phyloP scores from a whole-genome alignment of 2,329 filamentous ascomycete species.

The Aquanectria penicillioides region DNA sequence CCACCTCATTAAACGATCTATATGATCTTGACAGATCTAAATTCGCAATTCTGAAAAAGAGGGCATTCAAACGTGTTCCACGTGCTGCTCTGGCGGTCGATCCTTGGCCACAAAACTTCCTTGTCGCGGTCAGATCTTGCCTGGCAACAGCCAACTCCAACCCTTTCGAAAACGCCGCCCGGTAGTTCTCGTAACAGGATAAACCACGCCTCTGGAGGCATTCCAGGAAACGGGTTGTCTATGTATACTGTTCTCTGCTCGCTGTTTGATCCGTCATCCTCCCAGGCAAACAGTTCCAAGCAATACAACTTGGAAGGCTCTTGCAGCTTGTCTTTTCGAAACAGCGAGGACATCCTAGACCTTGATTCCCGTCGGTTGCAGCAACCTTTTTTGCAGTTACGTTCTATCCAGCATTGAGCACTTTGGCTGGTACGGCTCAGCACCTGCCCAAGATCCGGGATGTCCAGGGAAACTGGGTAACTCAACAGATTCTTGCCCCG shows the following conservation, averaged over 20 bases:
- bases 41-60: neutral
- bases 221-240: neutral
- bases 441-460: neutral
- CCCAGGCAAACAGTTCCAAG: neutral
- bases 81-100: neutral
- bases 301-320: neutral
- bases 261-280: neutral
- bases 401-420: neutral
- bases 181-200: neutral
- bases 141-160: neutral
- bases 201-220: neutral
- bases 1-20: neutral
- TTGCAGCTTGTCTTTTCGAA: neutral
- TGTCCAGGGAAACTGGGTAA: neutral
- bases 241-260: neutral
- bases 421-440: neutral
- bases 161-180: neutral
- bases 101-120: neutral
- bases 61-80: neutral
- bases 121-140: neutral
- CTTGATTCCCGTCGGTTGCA: neutral
- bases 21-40: neutral
- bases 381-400: neutral
- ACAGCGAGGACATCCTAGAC: neutral
- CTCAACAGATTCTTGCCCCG: neutral